Conservation (phyloP, 257 asterid genomes). For the Solanum megistacrolobum region DNA sequence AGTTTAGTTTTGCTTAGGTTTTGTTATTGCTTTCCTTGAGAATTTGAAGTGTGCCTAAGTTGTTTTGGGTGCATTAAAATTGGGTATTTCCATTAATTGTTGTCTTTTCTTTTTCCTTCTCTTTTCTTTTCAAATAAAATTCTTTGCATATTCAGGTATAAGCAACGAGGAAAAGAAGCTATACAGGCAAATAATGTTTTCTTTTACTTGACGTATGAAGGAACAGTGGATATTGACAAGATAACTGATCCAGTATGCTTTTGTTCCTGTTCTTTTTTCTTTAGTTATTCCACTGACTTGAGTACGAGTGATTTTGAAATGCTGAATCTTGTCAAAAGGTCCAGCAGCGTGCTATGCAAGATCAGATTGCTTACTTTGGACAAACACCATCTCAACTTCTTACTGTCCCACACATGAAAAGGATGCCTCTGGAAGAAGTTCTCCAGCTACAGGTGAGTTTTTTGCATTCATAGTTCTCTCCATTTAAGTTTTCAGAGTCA, state of each 20-base stretch:
- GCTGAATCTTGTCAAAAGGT: constrained; percentile 38
- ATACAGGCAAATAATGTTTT: constrained; percentile 82
- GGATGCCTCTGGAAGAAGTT: constrained; percentile 75
- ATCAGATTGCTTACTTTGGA: constrained; percentile 97
- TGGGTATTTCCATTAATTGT: background rate
- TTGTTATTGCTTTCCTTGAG: background rate
- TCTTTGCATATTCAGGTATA: constrained; percentile 51
- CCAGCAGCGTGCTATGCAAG: constrained; percentile 90
- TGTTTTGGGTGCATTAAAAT: background rate
- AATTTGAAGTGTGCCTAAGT: background rate
- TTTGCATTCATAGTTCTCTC: background rate
- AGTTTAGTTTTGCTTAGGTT: background rate
- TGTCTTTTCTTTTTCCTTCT: background rate
- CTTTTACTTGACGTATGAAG: constrained; percentile 95
- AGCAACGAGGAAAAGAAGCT: constrained; percentile 99
- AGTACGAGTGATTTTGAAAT: background rate
- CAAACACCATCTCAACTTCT: constrained; percentile 99
- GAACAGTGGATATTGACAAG: constrained; percentile 95
- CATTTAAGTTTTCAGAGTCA: background rate
- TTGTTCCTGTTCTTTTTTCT: constrained; percentile 10
- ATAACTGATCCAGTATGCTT: constrained; percentile 78
- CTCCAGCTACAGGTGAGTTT: constrained; percentile 85
- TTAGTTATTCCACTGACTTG: background rate
- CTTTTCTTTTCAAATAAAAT: background rate
- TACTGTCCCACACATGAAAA: constrained; percentile 78